A percentile compares a stretch with the other conserved stretches of the same genome.
Evolutionary conservation across 176 grass and related monocot species (phyloP).

Genomic region (Elaeis guineensis): DNA sequence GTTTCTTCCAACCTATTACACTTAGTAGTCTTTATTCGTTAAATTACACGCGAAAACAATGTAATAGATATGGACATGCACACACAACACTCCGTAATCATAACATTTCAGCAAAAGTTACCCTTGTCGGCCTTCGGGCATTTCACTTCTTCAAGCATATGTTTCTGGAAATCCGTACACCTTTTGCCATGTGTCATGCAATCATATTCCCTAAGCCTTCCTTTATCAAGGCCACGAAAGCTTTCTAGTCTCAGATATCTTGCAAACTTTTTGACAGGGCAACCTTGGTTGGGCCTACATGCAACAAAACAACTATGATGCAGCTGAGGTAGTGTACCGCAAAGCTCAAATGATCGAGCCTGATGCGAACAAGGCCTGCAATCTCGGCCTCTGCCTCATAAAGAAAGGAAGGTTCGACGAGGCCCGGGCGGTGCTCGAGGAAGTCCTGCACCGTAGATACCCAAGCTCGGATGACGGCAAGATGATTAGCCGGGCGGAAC

Average conservation of each 20-base stretch:
- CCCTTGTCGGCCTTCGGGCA: too few species aligned
- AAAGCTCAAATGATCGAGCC: constrained; percentile 74
- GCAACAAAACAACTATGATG: constrained; percentile 67
- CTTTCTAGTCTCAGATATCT: too few species aligned
- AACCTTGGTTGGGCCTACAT: constrained; percentile 98
- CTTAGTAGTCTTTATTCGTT: too few species aligned
- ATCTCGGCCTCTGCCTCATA: constrained; percentile 67
- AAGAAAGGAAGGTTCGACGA: constrained; percentile 49
- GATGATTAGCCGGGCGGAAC: constrained; percentile 37
- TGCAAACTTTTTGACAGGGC: constrained; percentile 29
- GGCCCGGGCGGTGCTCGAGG: constrained; percentile 30
- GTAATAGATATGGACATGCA: too few species aligned
- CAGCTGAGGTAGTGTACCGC: constrained; percentile 61
- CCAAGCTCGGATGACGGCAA: constrained; percentile 40
- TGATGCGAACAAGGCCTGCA: constrained; percentile 77
- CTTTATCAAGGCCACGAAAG: too few species aligned
- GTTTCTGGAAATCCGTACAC: too few species aligned
- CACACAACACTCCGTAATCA: too few species aligned
- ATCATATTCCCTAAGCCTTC: too few species aligned
- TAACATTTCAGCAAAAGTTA: too few species aligned
- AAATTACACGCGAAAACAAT: too few species aligned
- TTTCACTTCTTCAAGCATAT: too few species aligned
- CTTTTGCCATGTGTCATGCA: too few species aligned
- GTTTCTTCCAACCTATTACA: neutral
- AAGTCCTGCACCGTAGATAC: constrained; percentile 35